These are phyloP conservation scores for Phytophthora tubulina DNA, from an alignment of 352 stramenopile genomes.

Conservation along the genomic window DNA sequence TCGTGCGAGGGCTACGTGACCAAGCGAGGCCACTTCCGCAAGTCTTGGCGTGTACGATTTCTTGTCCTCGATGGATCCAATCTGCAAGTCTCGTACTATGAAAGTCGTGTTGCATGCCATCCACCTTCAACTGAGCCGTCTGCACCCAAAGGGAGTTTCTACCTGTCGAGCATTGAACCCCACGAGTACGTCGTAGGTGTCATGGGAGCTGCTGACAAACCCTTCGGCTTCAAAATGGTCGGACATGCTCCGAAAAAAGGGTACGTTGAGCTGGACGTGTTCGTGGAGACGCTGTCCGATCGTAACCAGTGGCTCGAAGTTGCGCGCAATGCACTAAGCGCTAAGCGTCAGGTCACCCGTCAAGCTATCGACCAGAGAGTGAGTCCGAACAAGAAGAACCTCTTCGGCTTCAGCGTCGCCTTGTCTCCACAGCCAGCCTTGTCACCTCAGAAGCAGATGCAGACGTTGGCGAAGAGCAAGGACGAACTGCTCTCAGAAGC, in stretches of 20 bases:
- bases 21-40: constrained; percentile 86
- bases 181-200: constrained; percentile 82
- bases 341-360: constrained; percentile 57
- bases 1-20: constrained; percentile 90
- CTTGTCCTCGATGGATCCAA: constrained; percentile 79
- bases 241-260: constrained; percentile 79
- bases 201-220: constrained; percentile 73
- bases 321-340: constrained; percentile 73
- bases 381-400: constrained; percentile 49
- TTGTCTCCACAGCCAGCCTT: constrained; percentile 32
- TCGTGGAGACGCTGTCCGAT: constrained; percentile 69
- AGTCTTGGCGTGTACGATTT: constrained; percentile 86
- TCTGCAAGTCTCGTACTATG: constrained; percentile 77
- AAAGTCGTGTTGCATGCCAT: constrained; percentile 71
- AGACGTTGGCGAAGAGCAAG: constrained; percentile 68
- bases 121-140: constrained; percentile 22
- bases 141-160: constrained; percentile 73
- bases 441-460: constrained; percentile 74
- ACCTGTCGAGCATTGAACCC: constrained; percentile 80
- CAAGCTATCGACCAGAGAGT: constrained; percentile 49
- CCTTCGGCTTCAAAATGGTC: constrained; percentile 89
- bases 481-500: constrained; percentile 76
- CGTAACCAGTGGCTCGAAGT: constrained; percentile 87
- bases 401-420: constrained; percentile 65
- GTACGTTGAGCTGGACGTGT: constrained; percentile 86